These are phyloP conservation scores for Ceratonia siliqua DNA, from an alignment of 306 rosid species.

Conservation along the genomic window DNA sequence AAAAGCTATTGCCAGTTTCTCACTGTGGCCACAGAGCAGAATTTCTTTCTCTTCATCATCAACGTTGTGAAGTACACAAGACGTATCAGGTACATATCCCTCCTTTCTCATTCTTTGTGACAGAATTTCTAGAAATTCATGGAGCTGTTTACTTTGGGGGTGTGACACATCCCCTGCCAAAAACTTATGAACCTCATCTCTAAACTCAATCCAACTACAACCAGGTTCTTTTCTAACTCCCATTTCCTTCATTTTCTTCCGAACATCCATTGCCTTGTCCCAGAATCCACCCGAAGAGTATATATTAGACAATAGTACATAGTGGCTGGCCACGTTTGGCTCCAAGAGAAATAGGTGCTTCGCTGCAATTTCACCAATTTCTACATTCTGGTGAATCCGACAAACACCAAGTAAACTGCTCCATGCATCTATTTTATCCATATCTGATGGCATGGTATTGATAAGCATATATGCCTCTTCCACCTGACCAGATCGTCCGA, in stretches of 20 bases:
- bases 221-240: conserved; percentile 91
- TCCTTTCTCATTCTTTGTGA: conserved; percentile 71
- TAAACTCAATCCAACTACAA: conserved; percentile 84
- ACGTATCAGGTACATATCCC: conserved; percentile 87
- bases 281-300: conserved; percentile 77
- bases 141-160: conserved; percentile 66
- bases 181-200: conserved; percentile 86
- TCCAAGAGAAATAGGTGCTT: conserved; percentile 63
- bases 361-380: conserved; percentile 76
- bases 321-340: conserved; percentile 85
- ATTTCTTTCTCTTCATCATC: conserved; percentile 84
- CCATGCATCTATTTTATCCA: conserved; percentile 76
- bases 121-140: conserved; percentile 62
- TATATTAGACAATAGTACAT: conserved; percentile 76
- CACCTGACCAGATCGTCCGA: conserved; percentile 80
- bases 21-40: conserved; percentile 89
- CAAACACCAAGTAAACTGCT: conserved; percentile 89
- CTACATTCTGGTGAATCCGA: conserved; percentile 62
- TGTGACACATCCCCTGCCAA: conserved; percentile 79
- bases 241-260: conserved; percentile 80
- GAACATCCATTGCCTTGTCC: conserved; percentile 72
- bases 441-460: conserved; percentile 59
- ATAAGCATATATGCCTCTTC: conserved; percentile 64
- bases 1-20: conserved; percentile 90
- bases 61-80: conserved; percentile 83